These are phyloP conservation scores for Escovopsis weberi DNA, from an alignment of 2,329 filamentous ascomycete species.

Conservation along the genomic window DNA sequence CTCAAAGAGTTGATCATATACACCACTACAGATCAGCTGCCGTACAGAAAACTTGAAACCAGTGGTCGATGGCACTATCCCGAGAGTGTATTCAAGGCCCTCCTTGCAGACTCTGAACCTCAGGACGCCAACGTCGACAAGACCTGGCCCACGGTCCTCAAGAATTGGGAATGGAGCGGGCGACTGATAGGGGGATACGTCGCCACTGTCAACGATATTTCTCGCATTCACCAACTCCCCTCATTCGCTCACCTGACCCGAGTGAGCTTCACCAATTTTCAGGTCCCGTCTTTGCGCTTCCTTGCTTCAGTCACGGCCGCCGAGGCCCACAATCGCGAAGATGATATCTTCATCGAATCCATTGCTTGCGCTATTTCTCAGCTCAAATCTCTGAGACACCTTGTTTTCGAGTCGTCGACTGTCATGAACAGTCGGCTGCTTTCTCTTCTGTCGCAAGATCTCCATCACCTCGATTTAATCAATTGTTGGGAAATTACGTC, in stretches of 20 bases:
- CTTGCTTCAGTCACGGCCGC: slow-evolving; percentile 18
- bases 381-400: slow-evolving; percentile 48
- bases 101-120: slow-evolving; percentile 37
- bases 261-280: slow-evolving; percentile 49
- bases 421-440: slow-evolving; percentile 55
- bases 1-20: slow-evolving; percentile 58
- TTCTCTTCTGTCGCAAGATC: slow-evolving; percentile 47
- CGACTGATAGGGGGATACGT: slow-evolving; percentile 33
- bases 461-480: slow-evolving; percentile 56
- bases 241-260: slow-evolving; percentile 42
- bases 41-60: slow-evolving; percentile 43
- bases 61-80: slow-evolving; percentile 58
- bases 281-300: slow-evolving; percentile 34
- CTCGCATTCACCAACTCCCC: slow-evolving; percentile 35
- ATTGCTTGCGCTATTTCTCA: slow-evolving; percentile 19
- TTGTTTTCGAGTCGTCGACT: slow-evolving; percentile 63
- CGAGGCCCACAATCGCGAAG: slow-evolving; percentile 22
- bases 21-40: slow-evolving; percentile 52
- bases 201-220: slow-evolving; percentile 32
- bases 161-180: slow-evolving; percentile 48
- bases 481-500: slow-evolving; percentile 68
- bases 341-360: slow-evolving; percentile 27
- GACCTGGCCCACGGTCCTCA: slow-evolving; percentile 22
- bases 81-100: slow-evolving; percentile 45
- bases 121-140: slow-evolving; percentile 19